Percentiles rank a stretch among this genome's conserved stretches.
phyloP scores from a whole-genome alignment of 169 alveolate genomes.

The Plasmodium vivax region DNA sequence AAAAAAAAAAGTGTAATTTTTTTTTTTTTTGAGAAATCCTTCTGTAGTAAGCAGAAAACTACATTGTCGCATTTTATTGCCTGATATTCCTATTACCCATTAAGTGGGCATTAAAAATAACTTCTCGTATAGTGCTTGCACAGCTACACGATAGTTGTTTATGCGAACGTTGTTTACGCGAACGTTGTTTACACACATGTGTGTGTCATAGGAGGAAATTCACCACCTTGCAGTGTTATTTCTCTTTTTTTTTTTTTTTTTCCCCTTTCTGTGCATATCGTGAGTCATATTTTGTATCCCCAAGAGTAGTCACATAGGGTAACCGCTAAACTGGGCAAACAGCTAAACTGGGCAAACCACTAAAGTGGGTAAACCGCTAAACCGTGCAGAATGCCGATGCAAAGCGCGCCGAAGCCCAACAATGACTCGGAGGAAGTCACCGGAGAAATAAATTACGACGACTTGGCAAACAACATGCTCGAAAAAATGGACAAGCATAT shows the following conservation, averaged over 20 bases:
- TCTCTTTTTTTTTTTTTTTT: background rate
- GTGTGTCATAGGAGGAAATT: background rate
- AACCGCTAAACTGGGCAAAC: background rate
- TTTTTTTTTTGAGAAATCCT: background rate
- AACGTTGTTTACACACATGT: background rate
- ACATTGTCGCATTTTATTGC: background rate
- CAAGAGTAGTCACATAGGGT: background rate
- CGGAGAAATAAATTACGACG: constrained; percentile 38
- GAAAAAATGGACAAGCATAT: constrained; percentile 67
- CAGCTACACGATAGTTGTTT: background rate
- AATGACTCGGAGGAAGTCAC: background rate
- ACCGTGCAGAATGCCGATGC: constrained; percentile 1
- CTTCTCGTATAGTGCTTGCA: background rate
- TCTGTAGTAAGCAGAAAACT: background rate
- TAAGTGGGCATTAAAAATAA: background rate
- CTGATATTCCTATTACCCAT: background rate
- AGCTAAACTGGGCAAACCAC: background rate
- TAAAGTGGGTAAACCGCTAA: background rate
- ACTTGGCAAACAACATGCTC: constrained; percentile 35
- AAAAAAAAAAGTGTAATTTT: background rate
- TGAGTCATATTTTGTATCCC: background rate
- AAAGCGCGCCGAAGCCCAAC: background rate
- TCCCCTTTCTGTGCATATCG: background rate
- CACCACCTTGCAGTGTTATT: background rate
- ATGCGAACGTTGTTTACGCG: background rate